phyloP scores from a whole-genome alignment of 169 alveolate species.

The Plasmodium relictum region DNA sequence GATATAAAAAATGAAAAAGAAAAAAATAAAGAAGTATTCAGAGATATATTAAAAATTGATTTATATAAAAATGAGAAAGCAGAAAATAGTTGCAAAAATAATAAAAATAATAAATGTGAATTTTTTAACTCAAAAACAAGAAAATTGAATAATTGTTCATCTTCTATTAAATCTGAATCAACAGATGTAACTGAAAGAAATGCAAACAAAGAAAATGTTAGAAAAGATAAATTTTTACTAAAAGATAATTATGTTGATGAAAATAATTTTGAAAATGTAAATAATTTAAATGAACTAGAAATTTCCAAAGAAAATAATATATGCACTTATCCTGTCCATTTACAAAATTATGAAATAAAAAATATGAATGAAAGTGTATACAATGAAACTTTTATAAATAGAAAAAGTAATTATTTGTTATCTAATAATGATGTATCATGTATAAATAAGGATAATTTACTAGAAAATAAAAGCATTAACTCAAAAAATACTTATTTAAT shows the following conservation, averaged over 20 bases:
- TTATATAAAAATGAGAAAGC: slow-evolving; percentile 5
- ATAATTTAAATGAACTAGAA: background rate
- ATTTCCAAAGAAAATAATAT: slow-evolving; percentile 15
- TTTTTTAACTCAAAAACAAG: background rate
- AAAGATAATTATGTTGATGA: background rate
- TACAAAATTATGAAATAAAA: background rate
- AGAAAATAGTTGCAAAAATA: background rate
- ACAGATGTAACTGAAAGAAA: slow-evolving; percentile 67
- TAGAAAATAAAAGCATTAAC: background rate
- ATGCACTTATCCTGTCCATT: slow-evolving; percentile 30
- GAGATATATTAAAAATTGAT: background rate
- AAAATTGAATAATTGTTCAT: background rate
- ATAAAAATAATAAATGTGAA: background rate
- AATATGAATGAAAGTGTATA: background rate
- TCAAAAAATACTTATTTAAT: background rate
- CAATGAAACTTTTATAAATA: background rate
- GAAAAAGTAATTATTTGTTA: too few relatives aligned
- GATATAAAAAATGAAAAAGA: slow-evolving; percentile 4
- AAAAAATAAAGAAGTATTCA: slow-evolving; percentile 5
- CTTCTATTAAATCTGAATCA: slow-evolving; percentile 60
- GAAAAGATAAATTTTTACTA: background rate
- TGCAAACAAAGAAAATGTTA: background rate
- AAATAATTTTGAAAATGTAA: background rate
- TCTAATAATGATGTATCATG: background rate
- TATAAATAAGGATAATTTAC: background rate